Evolutionary conservation across 805 yeast species (phyloP), one percentile per base, ranked within the genome.

Genomic region (Kuraishia ogatae): DNA sequence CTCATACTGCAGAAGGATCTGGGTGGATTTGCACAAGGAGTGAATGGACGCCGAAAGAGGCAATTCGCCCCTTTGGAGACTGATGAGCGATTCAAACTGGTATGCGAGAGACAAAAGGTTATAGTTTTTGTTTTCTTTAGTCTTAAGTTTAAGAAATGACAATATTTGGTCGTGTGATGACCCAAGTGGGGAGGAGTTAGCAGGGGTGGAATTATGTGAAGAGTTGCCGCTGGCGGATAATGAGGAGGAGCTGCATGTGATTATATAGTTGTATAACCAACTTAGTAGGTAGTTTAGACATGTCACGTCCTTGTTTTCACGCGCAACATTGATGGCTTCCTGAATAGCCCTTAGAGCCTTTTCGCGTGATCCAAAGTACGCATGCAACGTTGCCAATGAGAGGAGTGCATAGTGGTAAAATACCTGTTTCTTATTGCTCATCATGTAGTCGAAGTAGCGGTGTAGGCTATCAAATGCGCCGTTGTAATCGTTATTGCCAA

Each of bases 321-420:
- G 73, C 0, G 97, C 97, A 2, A 91, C 90, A 6, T 87, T 76
- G 2, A 90, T 86, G 0, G 97, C 94, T 66, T 91, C 97, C 58
- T 87, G 89, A 8, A 90, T 87, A 1, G 96, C 85, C 59, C 85
- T 77, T 15, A 89, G 66, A 0, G 97, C 96, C 57, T 85, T 85
- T 13, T 76, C 77, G 58, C 79, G 79, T 55, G 84, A 82, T 28
- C 84, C 83, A 65, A 86, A 87, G 53, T 79, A 80, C 22, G 85
- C 84, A 60, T 89, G 90, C 48, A 88, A 69, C 0, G 87, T 75
- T 0, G 94, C 96, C 51, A 86, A 70, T 1, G 87, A 83, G 20
- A 89, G 73, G 35, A 89, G 71, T 0, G 96, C 92, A 66, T 85
- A 85, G 63, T 89, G 96, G 62, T 87, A 89, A 60, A 82, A 83